Conservation (phyloP, 306 rosid species). For the Carpinus viminea region DNA sequence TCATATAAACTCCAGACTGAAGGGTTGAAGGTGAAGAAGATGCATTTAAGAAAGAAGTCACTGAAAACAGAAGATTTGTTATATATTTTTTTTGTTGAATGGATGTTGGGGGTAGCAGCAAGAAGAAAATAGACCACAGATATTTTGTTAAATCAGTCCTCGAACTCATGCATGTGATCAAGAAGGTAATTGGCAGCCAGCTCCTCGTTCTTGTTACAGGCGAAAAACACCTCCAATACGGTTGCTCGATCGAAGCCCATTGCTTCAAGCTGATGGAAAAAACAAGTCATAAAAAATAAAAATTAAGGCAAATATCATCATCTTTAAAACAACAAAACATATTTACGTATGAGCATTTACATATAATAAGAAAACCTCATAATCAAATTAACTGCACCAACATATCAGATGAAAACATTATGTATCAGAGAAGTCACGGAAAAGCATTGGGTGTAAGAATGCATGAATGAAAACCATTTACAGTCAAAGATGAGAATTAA, state of each 20-base stretch:
- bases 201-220: slow-evolving; percentile 93
- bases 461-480: no score
- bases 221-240: slow-evolving; percentile 85
- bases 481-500: no score
- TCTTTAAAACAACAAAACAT: background rate
- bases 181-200: slow-evolving; percentile 92
- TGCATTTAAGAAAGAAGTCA: slow-evolving; percentile 11
- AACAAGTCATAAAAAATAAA: background rate
- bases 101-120: background rate
- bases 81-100: background rate
- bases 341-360: background rate
- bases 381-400: no score
- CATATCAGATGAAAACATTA: no score
- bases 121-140: slow-evolving; percentile 10
- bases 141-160: slow-evolving; percentile 43
- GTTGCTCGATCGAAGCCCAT: slow-evolving; percentile 83
- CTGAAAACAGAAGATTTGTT: slow-evolving; percentile 22
- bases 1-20: background rate
- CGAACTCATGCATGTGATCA: slow-evolving; percentile 88
- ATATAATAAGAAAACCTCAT: background rate
- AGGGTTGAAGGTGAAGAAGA: slow-evolving; percentile 19
- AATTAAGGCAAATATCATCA: background rate
- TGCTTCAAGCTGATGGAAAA: slow-evolving; percentile 73
- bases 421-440: no score
- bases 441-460: no score